Base-by-base conservation (phyloP, 768 basidiomycete species). In the Tulasnella sp. region DNA sequence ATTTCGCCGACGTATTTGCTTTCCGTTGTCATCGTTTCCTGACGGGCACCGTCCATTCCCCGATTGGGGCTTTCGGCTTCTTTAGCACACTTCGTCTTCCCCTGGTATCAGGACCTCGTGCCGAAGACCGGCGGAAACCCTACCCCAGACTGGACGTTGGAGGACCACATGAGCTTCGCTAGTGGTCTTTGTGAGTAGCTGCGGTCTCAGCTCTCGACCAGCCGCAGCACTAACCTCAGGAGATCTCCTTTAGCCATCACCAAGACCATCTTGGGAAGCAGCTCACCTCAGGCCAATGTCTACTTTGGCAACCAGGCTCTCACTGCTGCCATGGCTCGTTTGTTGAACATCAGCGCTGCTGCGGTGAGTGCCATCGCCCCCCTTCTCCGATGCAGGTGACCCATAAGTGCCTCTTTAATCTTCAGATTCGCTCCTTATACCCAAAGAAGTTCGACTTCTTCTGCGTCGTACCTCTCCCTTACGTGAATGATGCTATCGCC, bases 51-150 rank as follows among this genome's bases (percentile, higher is more conserved):
- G 11, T 44, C 7, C 13, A 3, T 44, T 44, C 15, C 44, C 44
- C 44, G 44, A 44, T 18, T 44, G 44, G 44, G 44, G 15, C 16
- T 16, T 71, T 51, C 16, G 23, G 40, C 29, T 16, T 37, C 37
- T 35, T 71, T 35, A 77, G 77, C 71, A 13, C 77, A 77, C 55
- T 37, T 77, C 26, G 71, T 77, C 37, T 51, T 73, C 71, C 70
- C 69, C 20, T 77, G 77, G 77, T 77, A 77, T n/a, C 26, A 39
- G 71, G 69, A 18, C 5, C 67, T 71, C 69, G 77, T 71, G n/a
- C 77, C 77, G 37, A 46, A n/a, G 37, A 77, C 69, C 44, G 77
- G 67, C 32, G 77, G 77, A 40, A 18, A 23, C 5, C 70, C 35
- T 9, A 77, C 77, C 29, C 77, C 77, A 44, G 42, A 44, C 23